Base-by-base conservation (phyloP, 176 grass and related monocot species). In the Ensete ventricosum region DNA sequence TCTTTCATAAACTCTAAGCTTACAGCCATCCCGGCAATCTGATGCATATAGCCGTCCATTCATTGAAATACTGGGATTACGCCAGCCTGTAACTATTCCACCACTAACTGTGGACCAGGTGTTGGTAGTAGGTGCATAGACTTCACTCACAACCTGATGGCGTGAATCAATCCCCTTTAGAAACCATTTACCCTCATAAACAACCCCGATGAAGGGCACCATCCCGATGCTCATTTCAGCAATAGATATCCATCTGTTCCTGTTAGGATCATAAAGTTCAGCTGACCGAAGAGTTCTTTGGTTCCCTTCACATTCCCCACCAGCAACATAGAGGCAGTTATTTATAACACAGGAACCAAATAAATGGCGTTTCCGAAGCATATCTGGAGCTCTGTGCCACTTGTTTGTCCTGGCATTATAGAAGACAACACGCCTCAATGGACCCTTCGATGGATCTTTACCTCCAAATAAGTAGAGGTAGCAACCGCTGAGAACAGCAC, bases 341-440 rank as follows among this genome's bases (percentile, higher is more conserved):
- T 90, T 90, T 84, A 92, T 90, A 10, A 96, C 93, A 84, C 89
- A 96, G 14, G 85, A 90, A 76, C 89, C 93, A 71, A 96, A 96
- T 74, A 86, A 96, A 54, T 96, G 85, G 11, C 93, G 79, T 79
- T 96, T 96, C 17, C 86, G 85, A 76, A 92, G 83, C 93, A 96
- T 96, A 88, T 96, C 89, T 74, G 93, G 93, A 77, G 85, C 93
- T 67, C 93, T 77, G 20, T 90, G 81, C 93, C 93, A 96, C 79
- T 96, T 96, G 76, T 96, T 96, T 75, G 82, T 92, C 70, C 85
- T 78, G 25, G 89, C 90, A 96, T 92, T 96, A 67, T 90, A 96
- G 87, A 96, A 96, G 17, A 96, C 85, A 55, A 96, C 89, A 55
- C 85, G 89, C 83, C 93, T 85, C 93, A 96, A 88, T 66, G 93